Base-by-base conservation (phyloP, 2,329 filamentous ascomycete genomes). In the Byssochlamys sp. region DNA sequence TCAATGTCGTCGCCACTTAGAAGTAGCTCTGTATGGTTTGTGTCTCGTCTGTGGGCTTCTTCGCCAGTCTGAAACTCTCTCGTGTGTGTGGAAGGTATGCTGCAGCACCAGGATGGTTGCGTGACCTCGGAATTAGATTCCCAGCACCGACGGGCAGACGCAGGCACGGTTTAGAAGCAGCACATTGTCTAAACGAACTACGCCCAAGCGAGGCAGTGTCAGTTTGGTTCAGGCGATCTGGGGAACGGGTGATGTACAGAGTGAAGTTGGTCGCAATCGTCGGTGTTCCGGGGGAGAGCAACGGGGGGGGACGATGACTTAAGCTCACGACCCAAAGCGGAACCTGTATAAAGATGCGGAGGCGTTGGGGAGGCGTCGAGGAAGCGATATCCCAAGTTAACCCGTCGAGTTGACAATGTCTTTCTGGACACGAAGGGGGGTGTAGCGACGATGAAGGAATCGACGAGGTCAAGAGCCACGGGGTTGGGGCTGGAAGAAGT, bases 381-480 rank as follows among this genome's bases (percentile, higher is more conserved):
- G 4, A n/a, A 39, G 39, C 4, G 14, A 45, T 4, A 24, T 45
- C 12, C n/a, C 39, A 45, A n/a, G 19, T 45, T 45, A n/a, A 45
- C n/a, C 5, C n/a, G 6, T 5, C 5, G 7, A 6, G 39, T 10
- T n/a, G 14, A 31, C 29, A 31, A 31, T 45, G n/a, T 24, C 14
- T 45, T 19, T 19, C n/a, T 24, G 5, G n/a, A n/a, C n/a, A 2
- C n/a, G 19, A 14, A 19, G n/a, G 39, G n/a, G n/a, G 39, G 14
- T 31, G 29, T 31, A 45, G 39, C n/a, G 14, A 45, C 4, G 39
- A 45, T n/a, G 45, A 6, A 25, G 24, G 49, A 14, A n/a, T 33
- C 61, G 59, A 58, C 59, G 58, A 54, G 50, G 55, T n/a, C 49
- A 62, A 57, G 63, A 67, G 62, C 63, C 65, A 66, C 65, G 65